phyloP scores from a whole-genome alignment of 1,139 yeast species.

The Meyerozyma guilliermondii region DNA sequence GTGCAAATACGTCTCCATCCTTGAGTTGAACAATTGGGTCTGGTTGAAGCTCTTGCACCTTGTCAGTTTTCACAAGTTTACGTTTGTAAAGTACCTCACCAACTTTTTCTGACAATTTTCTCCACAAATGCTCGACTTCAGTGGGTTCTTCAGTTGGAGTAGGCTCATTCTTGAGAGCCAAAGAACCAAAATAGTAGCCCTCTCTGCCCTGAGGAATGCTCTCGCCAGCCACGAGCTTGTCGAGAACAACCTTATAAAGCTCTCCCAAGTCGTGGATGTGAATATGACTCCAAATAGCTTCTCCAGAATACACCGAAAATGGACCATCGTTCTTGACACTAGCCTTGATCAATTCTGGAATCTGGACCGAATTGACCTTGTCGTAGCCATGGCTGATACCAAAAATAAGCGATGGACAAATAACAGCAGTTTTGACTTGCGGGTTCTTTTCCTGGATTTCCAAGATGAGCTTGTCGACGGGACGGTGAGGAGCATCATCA shows the following conservation, averaged over 20 bases:
- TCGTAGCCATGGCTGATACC: conserved; percentile 30
- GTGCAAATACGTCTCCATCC: conserved; percentile 14
- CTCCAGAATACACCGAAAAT: conserved; percentile 27
- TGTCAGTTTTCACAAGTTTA: conserved; percentile 12
- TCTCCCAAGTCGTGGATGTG: conserved; percentile 34
- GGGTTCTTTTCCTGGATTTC: conserved; percentile 21
- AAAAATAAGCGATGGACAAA: conserved; percentile 21
- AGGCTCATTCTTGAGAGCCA: conserved; percentile 11
- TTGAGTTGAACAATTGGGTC: conserved; percentile 12
- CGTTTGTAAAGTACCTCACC: conserved; percentile 14
- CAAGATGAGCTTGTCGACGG: conserved; percentile 29
- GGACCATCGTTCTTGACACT: conserved; percentile 21
- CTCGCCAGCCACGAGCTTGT: conserved; percentile 16
- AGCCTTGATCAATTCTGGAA: conserved; percentile 22
- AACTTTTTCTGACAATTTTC: conserved; percentile 22
- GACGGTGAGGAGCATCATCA: conserved; percentile 30
- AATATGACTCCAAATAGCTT: conserved; percentile 32
- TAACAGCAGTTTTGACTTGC: conserved; percentile 16
- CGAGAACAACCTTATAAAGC: conserved; percentile 21
- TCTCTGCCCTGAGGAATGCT: conserved; percentile 23
- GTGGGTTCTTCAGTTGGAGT: conserved; percentile 14
- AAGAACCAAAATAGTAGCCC: conserved; percentile 35
- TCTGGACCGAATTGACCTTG: conserved; percentile 25
- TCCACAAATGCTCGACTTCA: conserved; percentile 27
- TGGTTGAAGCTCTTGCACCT: conserved; percentile 15